Evolutionary conservation across 2,329 filamentous ascomycete genomes (phyloP).

Genomic region (Alternaria angustiovoidea): DNA sequence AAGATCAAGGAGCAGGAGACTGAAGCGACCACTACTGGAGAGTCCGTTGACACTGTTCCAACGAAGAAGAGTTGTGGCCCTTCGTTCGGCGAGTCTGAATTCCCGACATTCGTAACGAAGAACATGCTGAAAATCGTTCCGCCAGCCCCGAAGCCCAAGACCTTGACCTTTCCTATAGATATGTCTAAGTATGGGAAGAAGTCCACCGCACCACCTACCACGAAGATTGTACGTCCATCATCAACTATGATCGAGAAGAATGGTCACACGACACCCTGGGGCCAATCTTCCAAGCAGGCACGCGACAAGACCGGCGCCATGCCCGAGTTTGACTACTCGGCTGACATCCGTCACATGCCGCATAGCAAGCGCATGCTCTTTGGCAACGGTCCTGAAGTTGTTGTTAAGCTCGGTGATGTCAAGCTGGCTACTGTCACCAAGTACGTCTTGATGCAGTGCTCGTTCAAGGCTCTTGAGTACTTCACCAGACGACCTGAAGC

Average conservation of each 20-base stretch:
- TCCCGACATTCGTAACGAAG: slow-evolving; percentile 23
- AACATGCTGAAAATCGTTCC: slow-evolving; percentile 29
- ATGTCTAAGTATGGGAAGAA: slow-evolving; percentile 33
- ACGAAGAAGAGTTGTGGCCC: slow-evolving; percentile 5
- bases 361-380: slow-evolving; percentile 30
- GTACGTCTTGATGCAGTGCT: slow-evolving; percentile 41
- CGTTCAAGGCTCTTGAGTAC: slow-evolving; percentile 28
- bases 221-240: background rate
- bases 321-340: slow-evolving; percentile 17
- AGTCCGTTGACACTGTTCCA: background rate
- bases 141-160: slow-evolving; percentile 30
- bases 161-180: slow-evolving; percentile 33
- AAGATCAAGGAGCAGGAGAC: background rate
- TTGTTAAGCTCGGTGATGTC: slow-evolving; percentile 27
- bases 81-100: background rate
- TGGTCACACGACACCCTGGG: background rate
- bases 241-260: background rate
- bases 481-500: slow-evolving; percentile 28
- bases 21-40: background rate
- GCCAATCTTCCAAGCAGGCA: background rate
- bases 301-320: slow-evolving; percentile 13
- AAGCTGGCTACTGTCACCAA: slow-evolving; percentile 28
- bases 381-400: slow-evolving; percentile 30
- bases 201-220: background rate
- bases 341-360: slow-evolving; percentile 35